A percentile compares a stretch with the other conserved stretches of the same genome.
phyloP scores from a whole-genome alignment of 176 grass and related monocot species.

The Oryza brachyantha region DNA sequence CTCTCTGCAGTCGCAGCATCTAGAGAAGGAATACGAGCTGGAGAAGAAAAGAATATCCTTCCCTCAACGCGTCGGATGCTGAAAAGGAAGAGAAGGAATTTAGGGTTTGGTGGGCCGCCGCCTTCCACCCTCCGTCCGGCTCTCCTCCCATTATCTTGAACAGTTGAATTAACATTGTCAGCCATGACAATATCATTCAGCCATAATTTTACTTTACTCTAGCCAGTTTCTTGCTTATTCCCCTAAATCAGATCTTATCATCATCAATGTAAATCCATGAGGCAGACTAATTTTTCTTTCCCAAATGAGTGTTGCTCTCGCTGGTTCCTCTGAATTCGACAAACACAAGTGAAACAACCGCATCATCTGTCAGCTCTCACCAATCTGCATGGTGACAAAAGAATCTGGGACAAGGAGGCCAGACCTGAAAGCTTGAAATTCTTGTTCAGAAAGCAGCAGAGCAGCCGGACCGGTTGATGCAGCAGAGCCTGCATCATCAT shows the following conservation, averaged over 20 bases:
- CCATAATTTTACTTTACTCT: not conserved
- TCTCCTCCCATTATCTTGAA: not conserved
- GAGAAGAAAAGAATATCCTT: slow-evolving; percentile 16
- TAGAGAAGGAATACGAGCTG: not conserved
- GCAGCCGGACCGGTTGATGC: not conserved
- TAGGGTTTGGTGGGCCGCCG: slow-evolving; percentile 22
- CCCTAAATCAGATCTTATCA: not conserved
- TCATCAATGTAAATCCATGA: not conserved
- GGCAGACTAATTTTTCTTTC: slow-evolving; percentile 5
- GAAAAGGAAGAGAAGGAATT: slow-evolving; percentile 33
- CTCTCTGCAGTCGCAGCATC: not conserved
- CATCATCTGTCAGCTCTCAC: too few relatives aligned
- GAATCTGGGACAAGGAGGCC: not conserved
- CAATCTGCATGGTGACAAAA: not conserved
- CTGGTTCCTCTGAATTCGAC: not conserved
- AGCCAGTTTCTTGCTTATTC: not conserved
- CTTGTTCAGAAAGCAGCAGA: not conserved
- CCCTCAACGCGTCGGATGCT: not conserved
- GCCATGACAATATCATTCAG: not conserved
- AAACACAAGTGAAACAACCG: not conserved
- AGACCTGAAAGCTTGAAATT: not conserved
- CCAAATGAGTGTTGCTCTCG: not conserved
- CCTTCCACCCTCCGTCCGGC: not conserved
- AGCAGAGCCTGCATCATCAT: not conserved
- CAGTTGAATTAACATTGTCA: not conserved